These are phyloP conservation scores for Trichoderma gamsii DNA, from an alignment of 495 filamentous ascomycete species.

Conservation along the genomic window DNA sequence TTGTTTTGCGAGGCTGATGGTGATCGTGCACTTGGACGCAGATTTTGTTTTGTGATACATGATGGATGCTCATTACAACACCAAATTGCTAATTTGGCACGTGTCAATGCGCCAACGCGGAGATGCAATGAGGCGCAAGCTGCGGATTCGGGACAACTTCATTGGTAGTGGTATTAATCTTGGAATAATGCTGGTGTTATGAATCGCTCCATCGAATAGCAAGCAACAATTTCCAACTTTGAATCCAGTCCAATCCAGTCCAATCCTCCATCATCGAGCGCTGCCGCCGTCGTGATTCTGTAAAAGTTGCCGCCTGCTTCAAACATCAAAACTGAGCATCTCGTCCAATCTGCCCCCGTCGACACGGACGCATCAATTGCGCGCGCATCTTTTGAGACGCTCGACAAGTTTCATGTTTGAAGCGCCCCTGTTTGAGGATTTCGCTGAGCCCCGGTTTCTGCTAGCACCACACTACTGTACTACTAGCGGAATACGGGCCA, in stretches of 20 bases:
- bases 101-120: not conserved
- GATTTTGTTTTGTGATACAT: too few species aligned
- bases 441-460: not conserved
- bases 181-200: not conserved
- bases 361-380: not conserved
- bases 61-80: not conserved
- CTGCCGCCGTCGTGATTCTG: not conserved
- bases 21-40: too few species aligned
- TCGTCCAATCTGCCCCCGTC: not conserved
- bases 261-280: not conserved
- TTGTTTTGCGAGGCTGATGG: too few species aligned
- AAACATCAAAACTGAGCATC: not conserved
- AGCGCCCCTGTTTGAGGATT: conserved; percentile 4
- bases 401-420: conserved; percentile 3
- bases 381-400: not conserved
- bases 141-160: not conserved
- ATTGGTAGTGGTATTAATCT: too few species aligned
- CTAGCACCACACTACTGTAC: not conserved
- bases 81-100: not conserved
- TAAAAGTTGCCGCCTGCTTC: not conserved
- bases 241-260: not conserved
- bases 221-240: not conserved
- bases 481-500: not conserved
- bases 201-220: not conserved
- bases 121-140: not conserved